Conservation (phyloP, 2,329 filamentous ascomycete species). For the Exophiala xenobiotica region DNA sequence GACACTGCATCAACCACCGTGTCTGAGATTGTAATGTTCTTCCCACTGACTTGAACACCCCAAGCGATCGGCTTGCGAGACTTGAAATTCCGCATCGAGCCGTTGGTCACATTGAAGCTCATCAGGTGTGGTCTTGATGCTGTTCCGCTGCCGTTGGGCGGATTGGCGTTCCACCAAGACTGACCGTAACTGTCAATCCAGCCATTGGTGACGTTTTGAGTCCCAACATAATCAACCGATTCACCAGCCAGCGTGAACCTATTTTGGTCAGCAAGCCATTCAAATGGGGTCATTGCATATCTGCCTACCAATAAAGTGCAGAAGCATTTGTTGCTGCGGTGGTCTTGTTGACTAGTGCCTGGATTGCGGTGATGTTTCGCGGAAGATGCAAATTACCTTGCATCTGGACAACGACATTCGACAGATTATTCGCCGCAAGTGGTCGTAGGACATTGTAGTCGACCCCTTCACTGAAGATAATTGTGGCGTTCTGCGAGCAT, state of each 20-base stretch:
- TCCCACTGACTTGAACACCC: conserved; percentile 42
- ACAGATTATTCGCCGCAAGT: conserved; percentile 41
- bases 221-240: conserved; percentile 37
- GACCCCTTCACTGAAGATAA: conserved; percentile 42
- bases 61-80: conserved; percentile 47
- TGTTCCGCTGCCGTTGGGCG: conserved; percentile 40
- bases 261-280: neutral
- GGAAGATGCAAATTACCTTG: conserved; percentile 47
- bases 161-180: conserved; percentile 48
- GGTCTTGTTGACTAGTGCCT: conserved; percentile 38
- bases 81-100: conserved; percentile 42
- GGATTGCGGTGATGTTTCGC: conserved; percentile 41
- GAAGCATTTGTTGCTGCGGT: conserved; percentile 33
- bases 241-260: conserved; percentile 35
- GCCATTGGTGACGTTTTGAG: conserved; percentile 39
- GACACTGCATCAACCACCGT: conserved; percentile 43
- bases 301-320: conserved; percentile 39
- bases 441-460: conserved; percentile 47
- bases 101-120: conserved; percentile 39
- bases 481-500: conserved; percentile 38
- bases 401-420: conserved; percentile 45
- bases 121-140: conserved; percentile 44
- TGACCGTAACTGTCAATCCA: conserved; percentile 50
- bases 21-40: conserved; percentile 43
- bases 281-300: neutral